phyloP scores from a whole-genome alignment of 2,329 filamentous ascomycete genomes.

The Fusarium sp. region DNA sequence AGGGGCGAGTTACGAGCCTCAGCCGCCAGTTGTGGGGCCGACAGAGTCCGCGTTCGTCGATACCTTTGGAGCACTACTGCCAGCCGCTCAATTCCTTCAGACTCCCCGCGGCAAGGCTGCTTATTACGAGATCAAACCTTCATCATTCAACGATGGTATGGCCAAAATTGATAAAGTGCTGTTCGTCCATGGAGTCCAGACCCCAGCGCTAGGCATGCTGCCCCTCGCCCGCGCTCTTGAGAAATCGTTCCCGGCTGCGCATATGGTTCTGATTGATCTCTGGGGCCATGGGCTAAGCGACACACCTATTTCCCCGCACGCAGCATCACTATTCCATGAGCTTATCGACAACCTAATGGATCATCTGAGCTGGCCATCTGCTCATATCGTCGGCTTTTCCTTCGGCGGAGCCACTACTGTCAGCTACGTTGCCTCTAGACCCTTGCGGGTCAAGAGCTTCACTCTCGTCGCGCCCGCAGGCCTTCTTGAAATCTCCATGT shows the following conservation, averaged over 20 bases:
- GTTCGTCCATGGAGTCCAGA: slow-evolving; percentile 60
- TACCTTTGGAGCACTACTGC: slow-evolving; percentile 51
- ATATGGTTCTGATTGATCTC: slow-evolving; percentile 56
- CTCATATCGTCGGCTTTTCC: slow-evolving; percentile 58
- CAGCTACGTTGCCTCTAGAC: slow-evolving; percentile 47
- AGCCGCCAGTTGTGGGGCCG: slow-evolving; percentile 45
- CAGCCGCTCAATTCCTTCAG: slow-evolving; percentile 46
- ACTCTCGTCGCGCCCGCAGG: slow-evolving; percentile 58
- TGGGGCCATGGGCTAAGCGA: slow-evolving; percentile 63
- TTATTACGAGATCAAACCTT: slow-evolving; percentile 49
- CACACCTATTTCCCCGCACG: slow-evolving; percentile 54
- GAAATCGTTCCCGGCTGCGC: slow-evolving; percentile 45
- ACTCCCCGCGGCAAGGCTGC: slow-evolving; percentile 48
- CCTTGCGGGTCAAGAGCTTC: slow-evolving; percentile 44
- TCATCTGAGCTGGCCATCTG: slow-evolving; percentile 51
- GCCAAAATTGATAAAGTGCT: slow-evolving; percentile 45
- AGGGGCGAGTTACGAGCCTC: neutral
- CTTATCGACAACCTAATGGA: slow-evolving; percentile 51
- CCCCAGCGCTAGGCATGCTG: slow-evolving; percentile 56
- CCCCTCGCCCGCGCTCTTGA: slow-evolving; percentile 52
- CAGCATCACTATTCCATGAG: slow-evolving; percentile 51
- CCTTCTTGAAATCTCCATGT: slow-evolving; percentile 43
- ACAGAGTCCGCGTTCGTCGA: slow-evolving; percentile 47
- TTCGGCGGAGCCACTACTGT: slow-evolving; percentile 55
- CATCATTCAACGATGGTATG: neutral